Percentiles rank a stretch among this genome's conserved stretches.
Evolutionary conservation across 1,139 yeast genomes (phyloP).

Genomic region (Lodderomyces parapsilosis): DNA sequence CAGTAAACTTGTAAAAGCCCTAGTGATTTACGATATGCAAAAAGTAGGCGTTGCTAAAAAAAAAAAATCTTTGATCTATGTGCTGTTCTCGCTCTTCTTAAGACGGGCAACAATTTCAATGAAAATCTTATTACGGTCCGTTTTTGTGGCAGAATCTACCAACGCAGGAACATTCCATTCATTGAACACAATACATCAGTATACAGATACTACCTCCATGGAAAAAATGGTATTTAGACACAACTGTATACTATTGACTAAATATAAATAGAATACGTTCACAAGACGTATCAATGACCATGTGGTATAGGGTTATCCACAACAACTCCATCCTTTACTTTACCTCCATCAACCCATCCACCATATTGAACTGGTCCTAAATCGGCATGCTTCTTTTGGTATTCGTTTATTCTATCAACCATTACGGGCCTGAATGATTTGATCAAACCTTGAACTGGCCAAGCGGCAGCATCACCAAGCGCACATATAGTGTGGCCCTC

Average conservation of each 20-base stretch:
- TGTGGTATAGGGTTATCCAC: slow-evolving; percentile 58
- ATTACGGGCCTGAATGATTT: slow-evolving; percentile 79
- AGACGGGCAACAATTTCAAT: too few species aligned
- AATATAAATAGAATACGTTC: background rate
- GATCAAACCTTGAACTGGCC: slow-evolving; percentile 89
- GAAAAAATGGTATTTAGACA: too few species aligned
- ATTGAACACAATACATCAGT: too few species aligned
- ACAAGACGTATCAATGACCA: slow-evolving; percentile 26
- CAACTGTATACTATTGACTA: background rate
- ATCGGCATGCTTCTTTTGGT: slow-evolving; percentile 29
- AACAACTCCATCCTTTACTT: slow-evolving; percentile 64
- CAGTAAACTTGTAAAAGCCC: background rate
- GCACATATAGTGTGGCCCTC: slow-evolving; percentile 93
- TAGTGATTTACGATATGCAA: background rate
- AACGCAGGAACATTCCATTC: too few species aligned
- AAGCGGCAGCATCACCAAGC: slow-evolving; percentile 88
- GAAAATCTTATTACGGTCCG: background rate
- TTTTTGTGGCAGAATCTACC: too few species aligned
- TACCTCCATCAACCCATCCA: slow-evolving; percentile 73
- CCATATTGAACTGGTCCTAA: slow-evolving; percentile 54
- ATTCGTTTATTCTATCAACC: slow-evolving; percentile 64
- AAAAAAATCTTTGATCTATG: background rate
- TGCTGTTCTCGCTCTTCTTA: too few species aligned
- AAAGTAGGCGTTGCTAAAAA: slow-evolving; percentile 1
- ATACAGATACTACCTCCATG: too few species aligned